Percentiles rank a stretch among this genome's conserved stretches.
These are phyloP conservation scores for Quercus bicolor DNA, from an alignment of 306 rosid species.

Conservation along the genomic window DNA sequence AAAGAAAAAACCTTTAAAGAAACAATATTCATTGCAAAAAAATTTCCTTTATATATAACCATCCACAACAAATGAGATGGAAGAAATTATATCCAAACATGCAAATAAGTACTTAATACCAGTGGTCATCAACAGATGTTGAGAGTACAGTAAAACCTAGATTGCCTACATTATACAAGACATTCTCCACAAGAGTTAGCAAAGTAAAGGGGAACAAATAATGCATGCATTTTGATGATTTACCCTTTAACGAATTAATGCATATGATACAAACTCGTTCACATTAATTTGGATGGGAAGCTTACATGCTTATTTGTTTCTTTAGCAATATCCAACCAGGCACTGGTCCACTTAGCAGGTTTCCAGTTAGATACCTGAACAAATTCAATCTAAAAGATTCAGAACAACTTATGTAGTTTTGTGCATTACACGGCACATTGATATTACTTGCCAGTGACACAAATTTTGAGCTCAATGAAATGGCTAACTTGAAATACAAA, in stretches of 20 bases:
- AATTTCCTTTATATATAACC: neutral
- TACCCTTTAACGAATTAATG: no score
- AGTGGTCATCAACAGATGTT: no score
- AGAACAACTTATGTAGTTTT: neutral
- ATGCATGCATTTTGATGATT: no score
- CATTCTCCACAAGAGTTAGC: no score
- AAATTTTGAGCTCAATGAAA: neutral
- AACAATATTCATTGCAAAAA: no score
- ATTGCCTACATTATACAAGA: no score
- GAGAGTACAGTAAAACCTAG: no score
- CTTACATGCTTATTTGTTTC: no score
- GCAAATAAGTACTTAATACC: neutral
- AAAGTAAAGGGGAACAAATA: no score
- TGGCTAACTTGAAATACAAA: neutral
- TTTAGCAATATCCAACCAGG: constrained; percentile 26
- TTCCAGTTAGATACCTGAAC: constrained; percentile 59
- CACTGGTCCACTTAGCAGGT: constrained; percentile 44
- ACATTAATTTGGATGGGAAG: no score
- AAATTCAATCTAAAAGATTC: neutral
- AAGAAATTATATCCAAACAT: neutral
- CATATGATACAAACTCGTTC: no score
- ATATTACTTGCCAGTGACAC: neutral
- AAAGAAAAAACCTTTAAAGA: no score
- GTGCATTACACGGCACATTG: neutral
- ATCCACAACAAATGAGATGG: neutral